Evolutionary conservation across 2,329 filamentous ascomycete species (phyloP).

Genomic region (Nemania bipapillata): DNA sequence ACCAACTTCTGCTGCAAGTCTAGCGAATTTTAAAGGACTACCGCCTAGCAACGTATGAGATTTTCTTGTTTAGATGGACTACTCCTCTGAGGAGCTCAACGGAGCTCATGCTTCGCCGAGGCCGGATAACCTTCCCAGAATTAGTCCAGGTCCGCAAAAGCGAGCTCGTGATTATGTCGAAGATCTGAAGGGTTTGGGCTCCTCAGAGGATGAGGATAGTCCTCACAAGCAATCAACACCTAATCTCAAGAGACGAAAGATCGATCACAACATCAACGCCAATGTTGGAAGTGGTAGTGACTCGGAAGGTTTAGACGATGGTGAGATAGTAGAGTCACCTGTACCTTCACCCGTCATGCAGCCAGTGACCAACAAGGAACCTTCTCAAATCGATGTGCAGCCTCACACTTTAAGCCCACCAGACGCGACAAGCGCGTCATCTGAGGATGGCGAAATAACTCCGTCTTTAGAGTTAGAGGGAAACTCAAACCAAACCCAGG

Average conservation of each 20-base stretch:
- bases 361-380: not conserved
- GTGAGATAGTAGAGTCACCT: conserved; percentile 50
- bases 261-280: not conserved
- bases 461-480: not conserved
- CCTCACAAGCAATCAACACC: conserved; percentile 25
- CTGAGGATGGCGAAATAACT: conserved; percentile 41
- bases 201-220: conserved; percentile 43
- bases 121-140: not conserved
- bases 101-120: conserved; percentile 6
- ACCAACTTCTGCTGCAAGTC: not conserved
- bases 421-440: conserved; percentile 24
- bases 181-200: conserved; percentile 49
- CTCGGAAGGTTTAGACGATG: conserved; percentile 49
- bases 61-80: conserved; percentile 32
- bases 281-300: conserved; percentile 31
- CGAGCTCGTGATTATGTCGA: conserved; percentile 48
- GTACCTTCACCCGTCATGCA: conserved; percentile 18
- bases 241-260: conserved; percentile 45
- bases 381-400: conserved; percentile 7
- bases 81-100: not conserved
- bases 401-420: not conserved
- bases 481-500: not conserved
- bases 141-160: conserved; percentile 42
- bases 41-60: not conserved
- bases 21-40: not conserved